Conservation (phyloP, 73 alveolate species). For the Paramecium caudatum region DNA sequence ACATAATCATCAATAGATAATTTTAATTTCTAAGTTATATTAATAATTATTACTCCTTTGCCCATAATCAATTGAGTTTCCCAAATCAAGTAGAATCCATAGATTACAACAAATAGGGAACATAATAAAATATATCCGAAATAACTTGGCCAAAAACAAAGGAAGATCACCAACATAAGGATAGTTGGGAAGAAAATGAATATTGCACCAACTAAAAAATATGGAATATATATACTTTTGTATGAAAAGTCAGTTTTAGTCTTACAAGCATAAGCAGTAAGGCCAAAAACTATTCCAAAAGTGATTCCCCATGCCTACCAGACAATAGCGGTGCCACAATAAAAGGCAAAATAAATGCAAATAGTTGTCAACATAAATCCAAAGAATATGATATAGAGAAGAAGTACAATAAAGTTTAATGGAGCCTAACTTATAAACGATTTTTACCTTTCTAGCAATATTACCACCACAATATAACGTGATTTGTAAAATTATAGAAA, state of each 20-base stretch:
- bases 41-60: slow-evolving; percentile 4
- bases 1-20: slow-evolving; percentile 47
- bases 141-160: not conserved
- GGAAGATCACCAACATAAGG: not conserved
- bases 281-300: not conserved
- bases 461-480: slow-evolving; percentile 15
- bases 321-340: not conserved
- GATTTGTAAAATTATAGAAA: not conserved
- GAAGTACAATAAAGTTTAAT: not conserved
- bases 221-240: not conserved
- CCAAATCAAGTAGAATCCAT: slow-evolving; percentile 58
- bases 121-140: not conserved
- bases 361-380: not conserved
- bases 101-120: not conserved
- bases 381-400: not conserved
- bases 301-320: slow-evolving; percentile 68
- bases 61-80: slow-evolving; percentile 35
- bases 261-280: not conserved
- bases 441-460: slow-evolving; percentile 15
- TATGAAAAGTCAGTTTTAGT: not conserved
- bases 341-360: not conserved
- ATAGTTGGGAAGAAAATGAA: not conserved
- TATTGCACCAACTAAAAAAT: slow-evolving; percentile 24
- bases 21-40: not conserved
- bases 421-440: not conserved